These are phyloP conservation scores for Cutaneotrichosporon cutaneum DNA, from an alignment of 1,284 basidiomycete genomes.

Conservation along the genomic window DNA sequence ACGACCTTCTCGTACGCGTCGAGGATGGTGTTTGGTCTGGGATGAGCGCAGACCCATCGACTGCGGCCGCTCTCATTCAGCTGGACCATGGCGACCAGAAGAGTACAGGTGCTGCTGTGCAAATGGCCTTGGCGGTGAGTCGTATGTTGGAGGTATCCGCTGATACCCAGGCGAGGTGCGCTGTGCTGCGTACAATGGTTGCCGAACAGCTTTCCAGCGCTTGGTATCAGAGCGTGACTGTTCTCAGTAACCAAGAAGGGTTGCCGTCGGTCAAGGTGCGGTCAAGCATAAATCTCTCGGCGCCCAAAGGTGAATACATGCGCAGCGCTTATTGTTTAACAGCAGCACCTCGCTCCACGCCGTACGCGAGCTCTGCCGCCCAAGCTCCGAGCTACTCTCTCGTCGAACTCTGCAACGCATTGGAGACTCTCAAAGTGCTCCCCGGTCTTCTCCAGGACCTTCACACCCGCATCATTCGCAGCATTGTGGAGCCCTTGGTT, in stretches of 20 bases:
- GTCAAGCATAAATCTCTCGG: neutral
- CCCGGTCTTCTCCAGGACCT: slow-evolving; percentile 15
- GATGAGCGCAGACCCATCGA: neutral
- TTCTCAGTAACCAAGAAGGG: neutral
- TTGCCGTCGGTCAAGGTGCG: neutral
- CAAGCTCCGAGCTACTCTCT: neutral
- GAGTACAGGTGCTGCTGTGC: neutral
- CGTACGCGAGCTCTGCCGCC: neutral
- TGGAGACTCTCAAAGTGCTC: slow-evolving; percentile 17
- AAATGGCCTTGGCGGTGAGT: neutral
- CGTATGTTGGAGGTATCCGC: neutral
- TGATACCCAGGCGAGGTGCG: neutral
- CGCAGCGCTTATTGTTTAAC: neutral
- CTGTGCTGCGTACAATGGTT: slow-evolving; percentile 2
- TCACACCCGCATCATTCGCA: neutral
- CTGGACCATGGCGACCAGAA: neutral
- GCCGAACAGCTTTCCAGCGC: slow-evolving; percentile 28
- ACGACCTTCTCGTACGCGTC: neutral
- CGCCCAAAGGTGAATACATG: slow-evolving; percentile 1
- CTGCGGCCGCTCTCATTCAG: neutral
- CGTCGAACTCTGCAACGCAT: neutral
- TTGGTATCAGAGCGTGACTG: slow-evolving; percentile 25
- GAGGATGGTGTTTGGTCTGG: slow-evolving; percentile 7
- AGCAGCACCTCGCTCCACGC: neutral
- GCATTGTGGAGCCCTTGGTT: neutral